Evolutionary conservation across 1,139 yeast species (phyloP).

Genomic region (Saccharomycopsis hybrid): DNA sequence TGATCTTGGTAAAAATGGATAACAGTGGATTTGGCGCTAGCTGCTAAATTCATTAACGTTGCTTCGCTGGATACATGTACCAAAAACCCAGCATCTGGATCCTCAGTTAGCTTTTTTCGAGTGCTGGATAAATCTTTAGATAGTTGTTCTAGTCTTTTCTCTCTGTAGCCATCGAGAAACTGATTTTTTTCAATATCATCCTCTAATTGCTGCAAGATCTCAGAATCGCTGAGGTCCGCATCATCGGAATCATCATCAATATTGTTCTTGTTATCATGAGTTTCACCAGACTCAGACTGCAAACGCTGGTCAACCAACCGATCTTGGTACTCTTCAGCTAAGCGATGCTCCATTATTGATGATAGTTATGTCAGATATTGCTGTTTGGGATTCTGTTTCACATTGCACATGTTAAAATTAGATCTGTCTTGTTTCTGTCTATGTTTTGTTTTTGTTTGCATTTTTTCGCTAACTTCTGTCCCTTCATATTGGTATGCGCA

Average conservation of each 20-base stretch:
- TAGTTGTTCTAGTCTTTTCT: slow-evolving; percentile 59
- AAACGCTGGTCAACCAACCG: background rate
- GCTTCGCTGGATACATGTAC: slow-evolving; percentile 43
- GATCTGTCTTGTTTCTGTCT: too few species aligned
- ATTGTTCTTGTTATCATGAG: too few species aligned
- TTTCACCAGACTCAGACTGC: background rate
- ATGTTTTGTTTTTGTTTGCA: too few species aligned
- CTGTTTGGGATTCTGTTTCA: too few species aligned
- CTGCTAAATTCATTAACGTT: slow-evolving; percentile 46
- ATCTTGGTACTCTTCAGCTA: slow-evolving; percentile 2
- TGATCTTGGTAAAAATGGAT: slow-evolving; percentile 61
- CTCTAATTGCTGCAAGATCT: slow-evolving; percentile 7
- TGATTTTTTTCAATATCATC: slow-evolving; percentile 32
- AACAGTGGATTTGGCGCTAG: slow-evolving; percentile 39
- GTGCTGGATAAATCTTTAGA: slow-evolving; percentile 38
- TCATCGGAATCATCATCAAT: background rate
- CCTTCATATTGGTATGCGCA: too few species aligned
- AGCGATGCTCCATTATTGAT: too few species aligned
- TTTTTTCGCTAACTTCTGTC: too few species aligned
- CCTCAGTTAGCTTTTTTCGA: slow-evolving; percentile 34
- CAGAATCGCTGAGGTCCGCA: slow-evolving; percentile 9
- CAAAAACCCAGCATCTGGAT: slow-evolving; percentile 35
- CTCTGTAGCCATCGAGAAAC: slow-evolving; percentile 71
- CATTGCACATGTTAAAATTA: too few species aligned
- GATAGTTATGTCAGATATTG: too few species aligned